These are phyloP conservation scores for Talaromyces sp. DNA, from an alignment of 2,329 filamentous ascomycete species.

Conservation along the genomic window DNA sequence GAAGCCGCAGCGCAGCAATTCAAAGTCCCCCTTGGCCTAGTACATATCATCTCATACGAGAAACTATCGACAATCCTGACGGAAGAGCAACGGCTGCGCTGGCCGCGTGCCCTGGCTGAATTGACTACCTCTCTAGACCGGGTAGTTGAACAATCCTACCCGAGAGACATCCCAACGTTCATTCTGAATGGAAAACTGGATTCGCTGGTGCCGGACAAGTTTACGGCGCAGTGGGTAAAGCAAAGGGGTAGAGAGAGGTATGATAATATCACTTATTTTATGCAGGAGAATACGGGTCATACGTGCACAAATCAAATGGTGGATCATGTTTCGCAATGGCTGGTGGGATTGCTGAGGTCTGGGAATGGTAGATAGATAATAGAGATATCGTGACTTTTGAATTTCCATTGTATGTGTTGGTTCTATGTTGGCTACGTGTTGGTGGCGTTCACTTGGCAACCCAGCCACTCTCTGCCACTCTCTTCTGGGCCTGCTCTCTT, in stretches of 20 bases:
- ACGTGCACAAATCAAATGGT: constrained; percentile 11
- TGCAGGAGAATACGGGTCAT: constrained; percentile 18
- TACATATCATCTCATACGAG: constrained; percentile 2
- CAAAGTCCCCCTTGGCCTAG: not conserved
- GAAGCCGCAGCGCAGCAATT: not conserved
- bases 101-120: constrained; percentile 10
- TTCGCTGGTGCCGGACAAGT: constrained; percentile 16
- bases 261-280: constrained; percentile 15
- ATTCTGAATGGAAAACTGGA: constrained; percentile 18
- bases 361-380: not conserved
- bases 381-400: not conserved
- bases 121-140: constrained; percentile 5
- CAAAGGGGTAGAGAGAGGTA: not conserved
- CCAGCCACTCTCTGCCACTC: too few species aligned
- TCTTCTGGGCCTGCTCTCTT: too few species aligned
- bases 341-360: not conserved
- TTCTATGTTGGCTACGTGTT: not conserved
- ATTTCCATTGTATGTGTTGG: not conserved
- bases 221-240: constrained; percentile 15
- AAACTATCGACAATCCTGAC: constrained; percentile 6
- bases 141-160: constrained; percentile 3
- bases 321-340: constrained; percentile 14
- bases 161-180: constrained; percentile 12
- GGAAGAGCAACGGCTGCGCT: constrained; percentile 13
- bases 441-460: too few species aligned